These are phyloP conservation scores for Termitomyces sp. DNA, from an alignment of 768 basidiomycete genomes.

Conservation along the genomic window DNA sequence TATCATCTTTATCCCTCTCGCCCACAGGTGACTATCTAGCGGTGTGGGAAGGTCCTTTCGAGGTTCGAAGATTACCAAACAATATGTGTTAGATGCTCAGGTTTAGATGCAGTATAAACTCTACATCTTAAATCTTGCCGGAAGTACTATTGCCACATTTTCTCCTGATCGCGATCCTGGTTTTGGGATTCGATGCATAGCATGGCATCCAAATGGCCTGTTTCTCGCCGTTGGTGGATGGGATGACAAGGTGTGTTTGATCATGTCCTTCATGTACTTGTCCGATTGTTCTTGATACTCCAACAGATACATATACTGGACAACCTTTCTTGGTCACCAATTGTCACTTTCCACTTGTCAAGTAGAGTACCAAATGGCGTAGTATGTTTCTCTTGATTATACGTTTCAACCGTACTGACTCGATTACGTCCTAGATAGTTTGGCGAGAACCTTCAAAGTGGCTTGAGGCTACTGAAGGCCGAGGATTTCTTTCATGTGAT, in stretches of 20 bases:
- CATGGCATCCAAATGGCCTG: conserved; percentile 84
- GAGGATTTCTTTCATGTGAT: conserved; percentile 83
- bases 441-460: conserved; percentile 88
- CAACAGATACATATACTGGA: conserved; percentile 70
- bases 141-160: conserved; percentile 60
- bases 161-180: conserved; percentile 73
- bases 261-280: not conserved
- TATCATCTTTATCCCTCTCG: conserved; percentile 69
- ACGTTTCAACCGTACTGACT: not conserved
- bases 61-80: conserved; percentile 39
- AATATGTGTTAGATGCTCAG: not conserved
- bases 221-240: conserved; percentile 82
- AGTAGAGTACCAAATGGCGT: conserved; percentile 48
- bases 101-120: conserved; percentile 60
- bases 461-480: conserved; percentile 77
- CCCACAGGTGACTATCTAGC: conserved; percentile 73
- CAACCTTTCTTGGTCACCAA: conserved; percentile 66
- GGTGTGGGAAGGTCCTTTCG: conserved; percentile 80
- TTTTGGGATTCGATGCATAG: conserved; percentile 70
- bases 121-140: conserved; percentile 60
- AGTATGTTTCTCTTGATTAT: conserved; percentile 33
- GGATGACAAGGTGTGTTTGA: conserved; percentile 70
- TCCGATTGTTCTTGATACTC: conserved; percentile 5
- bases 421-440: conserved; percentile 42
- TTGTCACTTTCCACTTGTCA: conserved; percentile 56